Percentiles rank a stretch among this genome's conserved stretches.
Conservation (phyloP, 1,284 basidiomycete species). For the Pascua sp. region DNA sequence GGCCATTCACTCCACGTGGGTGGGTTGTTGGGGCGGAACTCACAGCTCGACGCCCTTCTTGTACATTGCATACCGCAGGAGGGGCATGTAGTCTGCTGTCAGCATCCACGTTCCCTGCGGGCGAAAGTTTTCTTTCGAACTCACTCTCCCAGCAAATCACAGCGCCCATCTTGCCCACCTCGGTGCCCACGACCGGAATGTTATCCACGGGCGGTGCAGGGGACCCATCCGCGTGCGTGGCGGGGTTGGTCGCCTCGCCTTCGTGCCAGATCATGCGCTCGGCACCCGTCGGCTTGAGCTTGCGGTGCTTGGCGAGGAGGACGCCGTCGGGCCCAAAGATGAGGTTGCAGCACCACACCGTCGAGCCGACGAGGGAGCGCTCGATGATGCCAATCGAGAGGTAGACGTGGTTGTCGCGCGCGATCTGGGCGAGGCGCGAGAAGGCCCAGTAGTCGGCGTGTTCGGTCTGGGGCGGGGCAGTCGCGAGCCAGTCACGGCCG, state of each 20-base stretch:
- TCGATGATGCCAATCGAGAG: constrained; percentile 69
- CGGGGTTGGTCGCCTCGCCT: constrained; percentile 47
- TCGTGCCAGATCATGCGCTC: constrained; percentile 69
- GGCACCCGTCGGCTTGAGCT: constrained; percentile 65
- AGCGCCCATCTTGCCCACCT: constrained; percentile 54
- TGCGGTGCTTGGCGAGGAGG: constrained; percentile 64
- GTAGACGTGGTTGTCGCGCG: constrained; percentile 27
- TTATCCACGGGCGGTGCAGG: constrained; percentile 20
- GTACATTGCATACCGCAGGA: constrained; percentile 49
- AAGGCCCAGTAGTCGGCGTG: constrained; percentile 22
- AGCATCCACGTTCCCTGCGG: neutral
- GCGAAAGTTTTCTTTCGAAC: neutral
- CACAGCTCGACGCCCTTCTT: constrained; percentile 37
- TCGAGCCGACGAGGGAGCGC: constrained; percentile 57
- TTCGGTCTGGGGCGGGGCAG: neutral
- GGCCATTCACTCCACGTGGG: neutral
- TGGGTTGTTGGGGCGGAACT: neutral
- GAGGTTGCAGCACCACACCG: constrained; percentile 66
- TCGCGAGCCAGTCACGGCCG: constrained; percentile 17
- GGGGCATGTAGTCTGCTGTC: constrained; percentile 61
- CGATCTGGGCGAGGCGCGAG: constrained; percentile 13
- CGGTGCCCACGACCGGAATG: constrained; percentile 50
- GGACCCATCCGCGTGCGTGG: constrained; percentile 26
- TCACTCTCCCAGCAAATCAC: constrained; percentile 69
- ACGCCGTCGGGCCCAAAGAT: constrained; percentile 60